Evolutionary conservation across 768 basidiomycete species (phyloP).

Genomic region (Amylocystis lapponica): DNA sequence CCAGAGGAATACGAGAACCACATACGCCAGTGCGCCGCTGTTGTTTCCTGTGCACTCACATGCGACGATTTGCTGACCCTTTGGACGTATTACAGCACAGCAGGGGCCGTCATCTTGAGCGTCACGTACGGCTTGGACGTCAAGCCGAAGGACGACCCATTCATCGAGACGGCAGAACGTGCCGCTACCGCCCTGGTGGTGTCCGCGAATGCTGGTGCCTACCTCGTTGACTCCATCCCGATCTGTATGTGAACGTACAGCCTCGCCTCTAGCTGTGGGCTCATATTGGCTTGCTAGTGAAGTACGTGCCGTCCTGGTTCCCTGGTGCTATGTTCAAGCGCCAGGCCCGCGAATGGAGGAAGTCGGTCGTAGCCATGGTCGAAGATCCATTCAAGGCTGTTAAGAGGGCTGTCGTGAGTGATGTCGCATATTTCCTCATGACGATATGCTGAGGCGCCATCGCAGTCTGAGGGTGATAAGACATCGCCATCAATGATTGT

Average conservation of each 20-base stretch:
- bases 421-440: not conserved
- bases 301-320: conserved; percentile 54
- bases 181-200: conserved; percentile 29
- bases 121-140: conserved; percentile 44
- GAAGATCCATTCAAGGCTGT: conserved; percentile 18
- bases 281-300: conserved; percentile 27
- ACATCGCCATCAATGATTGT: conserved; percentile 12
- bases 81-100: conserved; percentile 35
- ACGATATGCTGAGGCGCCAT: too few relatives aligned
- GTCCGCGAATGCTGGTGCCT: conserved; percentile 37
- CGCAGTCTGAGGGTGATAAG: too few relatives aligned
- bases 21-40: conserved; percentile 34
- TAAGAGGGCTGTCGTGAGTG: conserved; percentile 18
- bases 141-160: conserved; percentile 36
- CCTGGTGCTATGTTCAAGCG: conserved; percentile 62
- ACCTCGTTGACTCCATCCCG: conserved; percentile 15
- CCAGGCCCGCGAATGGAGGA: conserved; percentile 21
- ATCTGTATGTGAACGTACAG: not conserved
- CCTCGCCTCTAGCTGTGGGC: not conserved
- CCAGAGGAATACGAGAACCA: conserved; percentile 36
- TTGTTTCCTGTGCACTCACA: too few relatives aligned
- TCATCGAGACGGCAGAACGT: conserved; percentile 35
- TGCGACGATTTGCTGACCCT: too few relatives aligned
- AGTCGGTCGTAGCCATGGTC: conserved; percentile 12
- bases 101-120: conserved; percentile 35